Evolutionary conservation across 2,329 filamentous ascomycete genomes (phyloP).

Genomic region (Tothia fuscella): DNA sequence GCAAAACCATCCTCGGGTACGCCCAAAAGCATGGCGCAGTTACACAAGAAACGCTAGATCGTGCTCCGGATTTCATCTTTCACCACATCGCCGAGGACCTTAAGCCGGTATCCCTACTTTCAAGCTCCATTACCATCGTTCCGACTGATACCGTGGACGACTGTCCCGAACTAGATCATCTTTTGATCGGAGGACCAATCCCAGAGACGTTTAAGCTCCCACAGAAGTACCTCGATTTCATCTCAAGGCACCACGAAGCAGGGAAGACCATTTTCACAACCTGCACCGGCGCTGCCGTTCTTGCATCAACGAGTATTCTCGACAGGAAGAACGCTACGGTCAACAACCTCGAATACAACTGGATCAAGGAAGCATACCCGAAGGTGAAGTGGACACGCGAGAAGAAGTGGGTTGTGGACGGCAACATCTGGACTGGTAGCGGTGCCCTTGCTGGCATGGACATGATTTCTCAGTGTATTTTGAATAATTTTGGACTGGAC

Average conservation of each 20-base stretch:
- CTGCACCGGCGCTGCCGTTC: conserved; percentile 26
- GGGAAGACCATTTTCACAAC: conserved; percentile 26
- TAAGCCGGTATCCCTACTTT: conserved; percentile 18
- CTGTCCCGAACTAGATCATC: conserved; percentile 27
- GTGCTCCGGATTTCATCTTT: conserved; percentile 21
- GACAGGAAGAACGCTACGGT: conserved; percentile 33
- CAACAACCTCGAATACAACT: conserved; percentile 26
- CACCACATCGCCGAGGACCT: conserved; percentile 25
- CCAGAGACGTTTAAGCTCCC: conserved; percentile 19
- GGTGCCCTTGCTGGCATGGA: conserved; percentile 37
- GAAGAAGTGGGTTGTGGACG: conserved; percentile 34
- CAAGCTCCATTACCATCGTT: conserved; percentile 16
- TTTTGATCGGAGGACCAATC: conserved; percentile 26
- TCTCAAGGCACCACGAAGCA: conserved; percentile 24
- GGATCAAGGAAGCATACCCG: conserved; percentile 22
- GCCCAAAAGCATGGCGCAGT: conserved; percentile 14
- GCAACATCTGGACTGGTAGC: conserved; percentile 35
- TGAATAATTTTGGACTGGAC: conserved; percentile 23
- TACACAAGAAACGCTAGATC: conserved; percentile 14
- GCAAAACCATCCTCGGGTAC: conserved; percentile 13
- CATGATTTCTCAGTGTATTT: conserved; percentile 31
- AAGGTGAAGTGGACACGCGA: conserved; percentile 33
- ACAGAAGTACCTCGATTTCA: conserved; percentile 21
- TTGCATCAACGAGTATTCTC: conserved; percentile 26
- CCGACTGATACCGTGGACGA: conserved; percentile 24